Evolutionary conservation across 768 basidiomycete species (phyloP).

Genomic region (Trametes cinnabarina): DNA sequence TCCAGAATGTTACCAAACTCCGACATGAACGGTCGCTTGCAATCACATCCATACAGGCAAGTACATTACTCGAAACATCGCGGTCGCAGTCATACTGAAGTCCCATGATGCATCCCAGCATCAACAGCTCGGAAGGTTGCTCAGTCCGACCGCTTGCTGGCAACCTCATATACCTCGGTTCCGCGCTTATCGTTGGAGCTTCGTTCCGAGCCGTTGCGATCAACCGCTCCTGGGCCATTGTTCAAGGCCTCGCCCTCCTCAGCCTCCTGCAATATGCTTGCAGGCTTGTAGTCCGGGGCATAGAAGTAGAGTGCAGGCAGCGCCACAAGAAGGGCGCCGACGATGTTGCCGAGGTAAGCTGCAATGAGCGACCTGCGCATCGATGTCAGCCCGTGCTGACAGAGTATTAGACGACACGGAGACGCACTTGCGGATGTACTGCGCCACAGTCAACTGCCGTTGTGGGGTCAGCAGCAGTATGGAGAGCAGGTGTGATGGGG

Average conservation of each 20-base stretch:
- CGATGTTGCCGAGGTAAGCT: slow-evolving; percentile 61
- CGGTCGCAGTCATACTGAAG: neutral
- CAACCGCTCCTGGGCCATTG: neutral
- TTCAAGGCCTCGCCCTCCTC: slow-evolving; percentile 24
- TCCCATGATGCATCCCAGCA: neutral
- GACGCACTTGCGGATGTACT: slow-evolving; percentile 67
- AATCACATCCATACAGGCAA: neutral
- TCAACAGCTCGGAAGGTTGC: neutral
- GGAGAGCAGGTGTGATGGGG: neutral
- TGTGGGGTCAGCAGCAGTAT: neutral
- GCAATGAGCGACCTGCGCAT: slow-evolving; percentile 58
- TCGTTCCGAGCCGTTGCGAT: neutral
- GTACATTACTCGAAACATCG: neutral
- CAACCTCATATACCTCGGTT: slow-evolving; percentile 8
- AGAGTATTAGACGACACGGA: neutral
- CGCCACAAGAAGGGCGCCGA: slow-evolving; percentile 63
- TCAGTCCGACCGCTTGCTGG: slow-evolving; percentile 5
- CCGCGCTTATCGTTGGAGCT: slow-evolving; percentile 5
- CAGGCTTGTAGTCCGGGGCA: slow-evolving; percentile 45
- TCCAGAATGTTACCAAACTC: neutral
- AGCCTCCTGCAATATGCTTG: slow-evolving; percentile 18
- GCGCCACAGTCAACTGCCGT: slow-evolving; percentile 45
- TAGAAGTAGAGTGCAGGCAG: slow-evolving; percentile 66
- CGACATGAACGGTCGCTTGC: neutral
- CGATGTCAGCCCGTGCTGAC: neutral